A percentile compares a stretch with the other conserved stretches of the same genome.
Evolutionary conservation across 306 rosid species (phyloP).

Genomic region (Quercus parvula): DNA sequence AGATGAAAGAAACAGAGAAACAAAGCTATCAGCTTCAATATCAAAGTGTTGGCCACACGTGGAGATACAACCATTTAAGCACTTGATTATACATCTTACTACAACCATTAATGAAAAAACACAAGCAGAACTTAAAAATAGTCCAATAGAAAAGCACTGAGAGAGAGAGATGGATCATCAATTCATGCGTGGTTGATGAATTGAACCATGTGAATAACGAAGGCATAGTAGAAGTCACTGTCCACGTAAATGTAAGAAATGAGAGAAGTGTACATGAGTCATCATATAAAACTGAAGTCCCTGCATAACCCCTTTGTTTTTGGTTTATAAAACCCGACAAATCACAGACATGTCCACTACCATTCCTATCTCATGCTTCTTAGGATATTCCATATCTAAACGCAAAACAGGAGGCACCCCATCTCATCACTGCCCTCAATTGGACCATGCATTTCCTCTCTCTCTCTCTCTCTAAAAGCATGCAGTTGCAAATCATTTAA

Average conservation of each 20-base stretch:
- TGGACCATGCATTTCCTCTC: neutral
- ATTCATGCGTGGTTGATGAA: no score
- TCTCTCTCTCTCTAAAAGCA: no score
- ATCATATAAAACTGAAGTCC: neutral
- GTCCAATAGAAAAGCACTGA: no score
- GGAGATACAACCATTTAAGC: no score
- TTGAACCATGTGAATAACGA: neutral
- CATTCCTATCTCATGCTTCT: constrained; percentile 5
- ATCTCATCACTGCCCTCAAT: neutral
- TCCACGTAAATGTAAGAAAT: constrained; percentile 17
- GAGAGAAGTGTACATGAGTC: neutral
- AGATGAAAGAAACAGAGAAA: no score
- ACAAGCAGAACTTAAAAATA: no score
- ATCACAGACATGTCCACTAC: constrained; percentile 29
- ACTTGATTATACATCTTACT: no score
- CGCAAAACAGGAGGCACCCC: neutral
- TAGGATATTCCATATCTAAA: constrained; percentile 16
- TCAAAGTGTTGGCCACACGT: no score
- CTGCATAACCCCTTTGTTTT: neutral
- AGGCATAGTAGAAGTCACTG: constrained; percentile 20
- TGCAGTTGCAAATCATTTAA: no score
- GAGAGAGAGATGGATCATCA: no score
- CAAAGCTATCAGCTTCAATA: no score
- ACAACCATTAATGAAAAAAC: no score
- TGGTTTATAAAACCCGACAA: constrained; percentile 15